phyloP scores from a whole-genome alignment of 345 rosid species.

The Acer saccharum region DNA sequence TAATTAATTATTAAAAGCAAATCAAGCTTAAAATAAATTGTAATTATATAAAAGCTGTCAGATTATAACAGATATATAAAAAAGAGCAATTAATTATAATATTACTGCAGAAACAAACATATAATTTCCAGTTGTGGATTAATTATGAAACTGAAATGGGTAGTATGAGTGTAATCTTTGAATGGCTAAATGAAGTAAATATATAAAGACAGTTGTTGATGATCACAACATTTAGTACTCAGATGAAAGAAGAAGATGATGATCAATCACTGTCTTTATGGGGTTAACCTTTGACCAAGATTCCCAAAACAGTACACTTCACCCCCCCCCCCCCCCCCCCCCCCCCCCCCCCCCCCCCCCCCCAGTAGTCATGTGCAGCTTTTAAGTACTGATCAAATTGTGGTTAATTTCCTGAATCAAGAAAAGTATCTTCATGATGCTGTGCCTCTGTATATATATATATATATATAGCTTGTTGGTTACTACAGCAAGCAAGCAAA shows the following conservation, averaged over 20 bases:
- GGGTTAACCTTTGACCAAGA: slow-evolving; percentile 38
- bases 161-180: neutral
- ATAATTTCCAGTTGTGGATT: slow-evolving; percentile 7
- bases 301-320: slow-evolving; percentile 15
- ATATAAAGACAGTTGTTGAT: slow-evolving; percentile 8
- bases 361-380: slow-evolving; percentile 21
- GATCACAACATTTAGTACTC: neutral
- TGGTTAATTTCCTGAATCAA: slow-evolving; percentile 41
- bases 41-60: neutral
- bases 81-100: neutral
- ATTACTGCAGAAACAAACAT: neutral
- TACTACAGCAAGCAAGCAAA: slow-evolving; percentile 36
- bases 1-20: too few species aligned
- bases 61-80: too few species aligned
- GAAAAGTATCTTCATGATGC: slow-evolving; percentile 27
- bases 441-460: slow-evolving; percentile 4
- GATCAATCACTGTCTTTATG: slow-evolving; percentile 42
- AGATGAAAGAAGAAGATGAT: slow-evolving; percentile 23
- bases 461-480: slow-evolving; percentile 29
- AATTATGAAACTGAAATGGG: neutral
- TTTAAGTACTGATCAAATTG: slow-evolving; percentile 34
- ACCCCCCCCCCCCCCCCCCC: too few species aligned
- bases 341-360: too few species aligned
- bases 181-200: slow-evolving; percentile 7
- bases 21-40: too few species aligned